A percentile compares a stretch with the other conserved stretches of the same genome.
Evolutionary conservation across 1,139 yeast genomes (phyloP).

Genomic region (Blastobotrys petasosporus): DNA sequence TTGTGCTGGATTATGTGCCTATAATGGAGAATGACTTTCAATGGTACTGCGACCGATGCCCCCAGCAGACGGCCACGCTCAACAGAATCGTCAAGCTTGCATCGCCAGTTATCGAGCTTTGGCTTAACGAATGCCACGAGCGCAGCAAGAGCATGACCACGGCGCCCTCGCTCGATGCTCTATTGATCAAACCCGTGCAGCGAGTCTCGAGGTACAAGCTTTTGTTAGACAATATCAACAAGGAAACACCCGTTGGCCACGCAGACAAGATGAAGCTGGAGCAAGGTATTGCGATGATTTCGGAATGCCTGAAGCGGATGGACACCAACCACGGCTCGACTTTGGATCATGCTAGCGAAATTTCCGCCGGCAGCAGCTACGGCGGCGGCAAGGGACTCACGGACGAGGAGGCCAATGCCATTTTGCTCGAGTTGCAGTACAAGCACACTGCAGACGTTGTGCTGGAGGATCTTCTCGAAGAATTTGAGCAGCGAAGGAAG

Average conservation of each 20-base stretch:
- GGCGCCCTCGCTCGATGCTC: constrained; percentile 39
- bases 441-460: constrained; percentile 23
- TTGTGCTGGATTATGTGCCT: constrained; percentile 30
- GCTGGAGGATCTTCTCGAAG: constrained; percentile 19
- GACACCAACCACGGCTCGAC: constrained; percentile 17
- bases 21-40: constrained; percentile 31
- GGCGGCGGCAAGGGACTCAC: neutral
- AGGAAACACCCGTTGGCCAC: constrained; percentile 28
- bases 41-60: constrained; percentile 30
- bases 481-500: constrained; percentile 19
- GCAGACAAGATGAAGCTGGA: constrained; percentile 30
- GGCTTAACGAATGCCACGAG: constrained; percentile 31
- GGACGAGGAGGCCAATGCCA: constrained; percentile 17
- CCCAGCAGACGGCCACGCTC: constrained; percentile 30
- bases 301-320: constrained; percentile 28
- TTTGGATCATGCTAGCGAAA: neutral
- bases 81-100: constrained; percentile 24
- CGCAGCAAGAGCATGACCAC: constrained; percentile 29
- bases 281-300: constrained; percentile 26
- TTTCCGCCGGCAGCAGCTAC: neutral
- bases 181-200: constrained; percentile 41
- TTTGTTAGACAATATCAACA: constrained; percentile 29
- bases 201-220: constrained; percentile 39
- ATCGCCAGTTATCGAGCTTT: constrained; percentile 28
- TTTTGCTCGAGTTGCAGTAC: constrained; percentile 15